These are phyloP conservation scores for Lolium rigidum DNA, from an alignment of 176 grass and related monocot genomes.

Conservation along the genomic window DNA sequence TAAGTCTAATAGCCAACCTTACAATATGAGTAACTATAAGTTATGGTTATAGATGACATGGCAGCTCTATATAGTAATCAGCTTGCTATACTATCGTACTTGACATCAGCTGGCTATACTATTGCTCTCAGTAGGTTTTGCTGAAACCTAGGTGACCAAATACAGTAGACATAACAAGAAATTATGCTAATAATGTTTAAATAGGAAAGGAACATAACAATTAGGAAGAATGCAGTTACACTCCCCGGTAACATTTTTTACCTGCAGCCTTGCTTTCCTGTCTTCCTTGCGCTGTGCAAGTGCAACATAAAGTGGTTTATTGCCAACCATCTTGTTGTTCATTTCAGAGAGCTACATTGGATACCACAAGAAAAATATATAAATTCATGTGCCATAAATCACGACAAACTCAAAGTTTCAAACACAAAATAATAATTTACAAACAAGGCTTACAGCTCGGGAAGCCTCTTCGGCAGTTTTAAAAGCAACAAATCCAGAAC, in stretches of 20 bases:
- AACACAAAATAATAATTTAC: constrained; percentile 1
- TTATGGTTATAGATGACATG: too few relatives aligned
- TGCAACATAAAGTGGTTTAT: constrained; percentile 88
- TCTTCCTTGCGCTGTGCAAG: constrained; percentile 93
- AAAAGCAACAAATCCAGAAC: constrained; percentile 96
- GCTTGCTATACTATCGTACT: too few relatives aligned
- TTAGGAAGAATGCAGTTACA: background rate
- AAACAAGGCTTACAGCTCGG: constrained; percentile 67
- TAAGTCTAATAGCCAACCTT: too few relatives aligned
- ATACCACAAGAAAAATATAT: constrained; percentile 28
- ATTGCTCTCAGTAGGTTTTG: background rate
- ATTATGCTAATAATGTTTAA: background rate
- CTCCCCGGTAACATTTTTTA: background rate
- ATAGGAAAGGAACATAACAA: background rate
- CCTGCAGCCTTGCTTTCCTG: constrained; percentile 85
- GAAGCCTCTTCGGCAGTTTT: constrained; percentile 78
- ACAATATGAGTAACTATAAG: too few relatives aligned
- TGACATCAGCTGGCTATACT: background rate
- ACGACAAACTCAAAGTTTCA: background rate
- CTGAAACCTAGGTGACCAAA: background rate
- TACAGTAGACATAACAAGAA: background rate
- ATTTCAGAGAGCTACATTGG: constrained; percentile 68
- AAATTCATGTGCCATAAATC: constrained; percentile 17
- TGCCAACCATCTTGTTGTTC: constrained; percentile 88
- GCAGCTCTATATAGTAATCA: too few relatives aligned